A percentile compares a stretch with the other conserved stretches of the same genome.
Evolutionary conservation across 2,329 filamentous ascomycete genomes (phyloP).

Genomic region (Colletotrichum agaves): DNA sequence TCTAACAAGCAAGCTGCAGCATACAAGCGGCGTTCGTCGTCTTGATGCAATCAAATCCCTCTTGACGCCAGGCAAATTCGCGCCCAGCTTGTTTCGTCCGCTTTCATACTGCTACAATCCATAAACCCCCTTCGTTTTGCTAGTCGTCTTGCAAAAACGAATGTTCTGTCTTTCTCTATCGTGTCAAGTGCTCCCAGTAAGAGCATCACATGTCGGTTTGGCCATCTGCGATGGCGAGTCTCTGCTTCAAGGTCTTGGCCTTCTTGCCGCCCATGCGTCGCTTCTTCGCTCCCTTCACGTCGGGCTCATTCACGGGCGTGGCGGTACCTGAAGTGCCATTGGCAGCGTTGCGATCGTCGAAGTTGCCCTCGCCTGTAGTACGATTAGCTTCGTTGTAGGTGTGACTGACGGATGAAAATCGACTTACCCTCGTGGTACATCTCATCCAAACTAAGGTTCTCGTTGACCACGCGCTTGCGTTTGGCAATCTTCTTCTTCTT

Average conservation of each 20-base stretch:
- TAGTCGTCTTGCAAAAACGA: background rate
- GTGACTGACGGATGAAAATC: background rate
- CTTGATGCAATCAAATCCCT: conserved; percentile 26
- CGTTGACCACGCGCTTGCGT: conserved; percentile 63
- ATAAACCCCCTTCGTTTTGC: conserved; percentile 4
- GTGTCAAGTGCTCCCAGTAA: conserved; percentile 1
- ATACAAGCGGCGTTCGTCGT: conserved; percentile 5
- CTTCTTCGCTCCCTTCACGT: conserved; percentile 64
- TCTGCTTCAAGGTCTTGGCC: conserved; percentile 76
- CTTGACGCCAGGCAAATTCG: conserved; percentile 25
- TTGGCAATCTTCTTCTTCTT: conserved; percentile 69
- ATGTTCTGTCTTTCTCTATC: background rate
- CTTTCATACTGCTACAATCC: conserved; percentile 35
- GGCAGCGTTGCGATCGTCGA: conserved; percentile 71
- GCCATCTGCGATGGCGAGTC: conserved; percentile 75
- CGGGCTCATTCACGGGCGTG: conserved; percentile 73
- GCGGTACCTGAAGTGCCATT: conserved; percentile 75
- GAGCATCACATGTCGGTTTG: conserved; percentile 46
- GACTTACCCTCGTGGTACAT: conserved; percentile 98
- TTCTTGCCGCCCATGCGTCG: conserved; percentile 63
- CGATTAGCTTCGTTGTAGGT: conserved; percentile 41
- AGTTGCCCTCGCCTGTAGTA: conserved; percentile 87
- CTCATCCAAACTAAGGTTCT: conserved; percentile 80
- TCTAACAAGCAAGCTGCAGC: conserved; percentile 23
- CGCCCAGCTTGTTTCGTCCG: conserved; percentile 21